Evolutionary conservation across 2,329 filamentous ascomycete species (phyloP).

Genomic region (Didymella exigua): DNA sequence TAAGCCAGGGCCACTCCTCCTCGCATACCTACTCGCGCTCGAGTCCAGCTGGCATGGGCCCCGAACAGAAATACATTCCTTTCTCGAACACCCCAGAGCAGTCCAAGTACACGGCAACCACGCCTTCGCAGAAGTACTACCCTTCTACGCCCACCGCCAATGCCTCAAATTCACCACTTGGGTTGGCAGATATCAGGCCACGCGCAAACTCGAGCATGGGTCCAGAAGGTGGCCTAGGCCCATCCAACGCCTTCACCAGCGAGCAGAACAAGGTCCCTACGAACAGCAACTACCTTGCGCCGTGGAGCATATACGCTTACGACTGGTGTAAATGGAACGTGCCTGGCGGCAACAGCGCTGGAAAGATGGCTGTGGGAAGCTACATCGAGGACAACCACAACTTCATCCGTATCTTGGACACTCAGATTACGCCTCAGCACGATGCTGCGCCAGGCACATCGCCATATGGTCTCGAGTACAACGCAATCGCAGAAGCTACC

Average conservation of each 20-base stretch:
- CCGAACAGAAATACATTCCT: slow-evolving; percentile 67
- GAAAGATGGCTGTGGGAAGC: slow-evolving; percentile 93
- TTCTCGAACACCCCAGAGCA: slow-evolving; percentile 69
- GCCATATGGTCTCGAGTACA: slow-evolving; percentile 83
- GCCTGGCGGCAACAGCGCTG: slow-evolving; percentile 70
- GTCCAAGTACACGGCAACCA: slow-evolving; percentile 48
- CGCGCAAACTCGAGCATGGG: slow-evolving; percentile 81
- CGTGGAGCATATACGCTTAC: slow-evolving; percentile 94
- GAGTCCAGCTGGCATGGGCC: slow-evolving; percentile 70
- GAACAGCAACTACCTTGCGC: slow-evolving; percentile 91
- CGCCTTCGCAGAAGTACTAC: slow-evolving; percentile 65
- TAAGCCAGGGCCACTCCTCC: slow-evolving; percentile 59
- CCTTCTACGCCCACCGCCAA: slow-evolving; percentile 58
- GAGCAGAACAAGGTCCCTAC: slow-evolving; percentile 69
- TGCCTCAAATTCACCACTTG: slow-evolving; percentile 84
- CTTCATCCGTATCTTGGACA: slow-evolving; percentile 98
- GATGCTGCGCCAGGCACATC: slow-evolving; percentile 72
- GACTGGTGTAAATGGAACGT: slow-evolving; percentile 99
- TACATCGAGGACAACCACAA: slow-evolving; percentile 98
- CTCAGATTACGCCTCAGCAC: slow-evolving; percentile 73
- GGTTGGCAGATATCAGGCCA: slow-evolving; percentile 88
- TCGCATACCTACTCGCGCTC: slow-evolving; percentile 75
- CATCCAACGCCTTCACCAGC: slow-evolving; percentile 60
- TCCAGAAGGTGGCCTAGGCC: slow-evolving; percentile 69
- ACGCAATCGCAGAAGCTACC: slow-evolving; percentile 91